Evolutionary conservation across 805 yeast genomes (phyloP), one percentile per base, ranked within the genome.

Genomic region (Candida broadrunensis): DNA sequence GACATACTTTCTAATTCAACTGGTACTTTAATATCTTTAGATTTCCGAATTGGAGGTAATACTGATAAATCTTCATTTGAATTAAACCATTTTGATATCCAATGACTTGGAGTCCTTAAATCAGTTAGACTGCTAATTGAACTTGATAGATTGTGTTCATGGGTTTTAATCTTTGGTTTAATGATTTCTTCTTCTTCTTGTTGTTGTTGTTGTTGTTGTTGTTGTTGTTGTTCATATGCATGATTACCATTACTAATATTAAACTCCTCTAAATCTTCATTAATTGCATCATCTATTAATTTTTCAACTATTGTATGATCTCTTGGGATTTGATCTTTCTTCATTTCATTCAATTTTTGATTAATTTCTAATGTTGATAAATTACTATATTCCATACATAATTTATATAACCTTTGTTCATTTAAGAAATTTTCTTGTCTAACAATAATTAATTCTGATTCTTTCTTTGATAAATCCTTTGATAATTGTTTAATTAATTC

Each of bases 401-500:
- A 38, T 29, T 53, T 55, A 16, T 56, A 46, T 33, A 70, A 51
- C 25, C 50, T 55, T 32, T 63, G 70, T 42, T 70, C 74, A 16
- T 64, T 50, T 16, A 45, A 37, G 37, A 67, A 59, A 41, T 59
- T 56, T 29, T 56, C 58, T 39, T 57, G 53, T 9, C 73, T 58
- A 29, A 66, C 47, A 15, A 72, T 47, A 2, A 67, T 56, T 33
- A 75, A 57, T 46, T 75, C 78, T 1, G 72, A 62, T 39, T 77
- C 80, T 26, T 77, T 62, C 26, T 61, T 56, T 1, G 78, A 73
- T 44, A 77, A 50, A 39, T 77, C 81, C 2, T 61, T 45, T 0
- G 80, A 72, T 15, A 77, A 53, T 47, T 75, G 81, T 29, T 73
- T 60, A 3, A 77, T 65, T 18, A 76, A 61, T 5, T 43, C 40